Conservation (phyloP, 805 yeast species). For the Candida rishiriensis region DNA sequence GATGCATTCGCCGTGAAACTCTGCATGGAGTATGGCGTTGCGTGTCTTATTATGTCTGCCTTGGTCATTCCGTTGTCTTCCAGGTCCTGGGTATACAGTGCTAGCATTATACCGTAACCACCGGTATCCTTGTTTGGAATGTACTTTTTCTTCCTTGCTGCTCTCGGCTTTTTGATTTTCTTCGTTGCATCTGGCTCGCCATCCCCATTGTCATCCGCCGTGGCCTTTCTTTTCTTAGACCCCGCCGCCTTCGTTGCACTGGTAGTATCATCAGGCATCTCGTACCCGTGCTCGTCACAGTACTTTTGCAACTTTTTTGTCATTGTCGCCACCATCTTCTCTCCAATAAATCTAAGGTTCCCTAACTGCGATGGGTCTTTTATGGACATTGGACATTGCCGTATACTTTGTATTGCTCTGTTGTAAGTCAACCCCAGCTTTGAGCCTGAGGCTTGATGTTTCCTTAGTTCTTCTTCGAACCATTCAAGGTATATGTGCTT, state of each 20-base stretch:
- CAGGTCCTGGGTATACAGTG: constrained; percentile 47
- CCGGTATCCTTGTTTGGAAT: constrained; percentile 77
- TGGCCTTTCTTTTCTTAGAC: background rate
- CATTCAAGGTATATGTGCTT: constrained; percentile 51
- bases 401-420: constrained; percentile 52
- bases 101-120: constrained; percentile 74
- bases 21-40: constrained; percentile 50
- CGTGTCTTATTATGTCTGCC: constrained; percentile 51
- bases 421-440: constrained; percentile 49
- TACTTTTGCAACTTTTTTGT: constrained; percentile 42
- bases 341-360: constrained; percentile 67
- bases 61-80: constrained; percentile 56
- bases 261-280: constrained; percentile 33
- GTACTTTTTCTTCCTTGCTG: constrained; percentile 34
- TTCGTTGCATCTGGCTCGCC: constrained; percentile 14
- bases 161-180: constrained; percentile 6
- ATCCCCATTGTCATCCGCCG: background rate
- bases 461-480: constrained; percentile 50
- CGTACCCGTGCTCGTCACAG: constrained; percentile 51
- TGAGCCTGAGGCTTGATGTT: constrained; percentile 43
- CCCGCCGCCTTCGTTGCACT: background rate
- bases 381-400: constrained; percentile 40
- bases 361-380: constrained; percentile 53
- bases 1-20: constrained; percentile 59
- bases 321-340: constrained; percentile 53